Evolutionary conservation across 768 basidiomycete species (phyloP).

Genomic region (Boletus rex-veris): DNA sequence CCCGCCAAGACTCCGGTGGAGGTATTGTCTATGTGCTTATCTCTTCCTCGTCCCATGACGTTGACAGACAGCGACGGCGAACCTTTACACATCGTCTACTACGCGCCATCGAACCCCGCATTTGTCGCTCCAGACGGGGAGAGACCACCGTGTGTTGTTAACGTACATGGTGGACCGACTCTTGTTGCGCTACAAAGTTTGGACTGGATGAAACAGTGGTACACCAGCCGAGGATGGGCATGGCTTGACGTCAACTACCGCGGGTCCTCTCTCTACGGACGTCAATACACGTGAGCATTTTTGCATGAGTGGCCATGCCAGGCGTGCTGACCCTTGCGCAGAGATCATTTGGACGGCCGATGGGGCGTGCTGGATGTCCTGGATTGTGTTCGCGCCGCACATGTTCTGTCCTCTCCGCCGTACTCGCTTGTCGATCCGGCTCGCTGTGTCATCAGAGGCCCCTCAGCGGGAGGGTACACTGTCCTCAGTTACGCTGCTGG

Average conservation of each 20-base stretch:
- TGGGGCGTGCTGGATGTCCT: conserved; percentile 4
- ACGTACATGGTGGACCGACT: conserved; percentile 1
- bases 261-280: conserved; percentile 3
- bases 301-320: not conserved
- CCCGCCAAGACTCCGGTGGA: not conserved
- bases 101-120: not conserved
- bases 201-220: conserved; percentile 3
- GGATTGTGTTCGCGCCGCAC: not conserved
- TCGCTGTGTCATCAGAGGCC: conserved; percentile 1
- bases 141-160: not conserved
- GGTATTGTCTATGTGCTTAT: not conserved
- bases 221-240: conserved; percentile 4
- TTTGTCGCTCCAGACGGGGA: not conserved
- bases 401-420: not conserved
- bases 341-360: not conserved
- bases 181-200: not conserved
- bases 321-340: not conserved
- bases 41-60: not conserved
- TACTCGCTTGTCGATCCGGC: not conserved
- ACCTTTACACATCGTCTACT: not conserved
- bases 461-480: conserved; percentile 1
- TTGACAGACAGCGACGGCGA: not conserved
- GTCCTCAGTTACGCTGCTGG: conserved; percentile 1
- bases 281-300: not conserved
- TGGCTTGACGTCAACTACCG: conserved; percentile 7